Base-by-base conservation (phyloP, 306 rosid genomes). In the Prunus fruticosa region DNA sequence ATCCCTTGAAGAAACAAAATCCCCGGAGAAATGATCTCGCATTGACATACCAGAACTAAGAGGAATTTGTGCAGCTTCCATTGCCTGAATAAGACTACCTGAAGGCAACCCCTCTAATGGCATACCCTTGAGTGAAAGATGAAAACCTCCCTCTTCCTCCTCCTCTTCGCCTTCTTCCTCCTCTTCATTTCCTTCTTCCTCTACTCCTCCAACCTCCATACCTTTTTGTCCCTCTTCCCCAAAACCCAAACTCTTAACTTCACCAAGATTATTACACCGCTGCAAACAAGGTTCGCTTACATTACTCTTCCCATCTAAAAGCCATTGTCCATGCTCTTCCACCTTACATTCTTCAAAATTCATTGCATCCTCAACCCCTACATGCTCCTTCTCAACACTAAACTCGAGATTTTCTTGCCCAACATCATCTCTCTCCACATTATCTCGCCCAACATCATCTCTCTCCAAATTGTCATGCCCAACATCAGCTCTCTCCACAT, bases 1-100 rank as follows among this genome's bases (percentile, higher is more conserved):
- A 69, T 92, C 96, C 79, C 96, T 89, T 16, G 92, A 46, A 12
- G 93, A 81, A 61, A 87, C 84, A 80, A 92, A 92, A 22, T 84
- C 93, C 61, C 87, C 89, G 0, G 83, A 75, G 5, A 87, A 77
- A 69, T 80, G 86, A 80, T 88, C 91, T 13, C 82, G 90, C 69
- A 94, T 87, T 65, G 86, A 83, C 88, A 95, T 87, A 56, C 89
- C 97, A 20, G 96, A 75, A 81, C 66, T 61, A 74, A 80, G 88
- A 76, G 90, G 83, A 81, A 81, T 82, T 28, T 80, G 88, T 1
- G 3, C 84, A 25, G 78, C 80, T 20, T 86, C 97, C 91, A 91
- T 80, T 52, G 70, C 82, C 38, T 88, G 96, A 64, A 86, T 80
- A 41, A 88, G 86, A 76, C 86, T 78, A 76, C 89, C 89, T 11